phyloP scores from a whole-genome alignment of 2,329 filamentous ascomycete genomes.

The Alternaria infectoria region DNA sequence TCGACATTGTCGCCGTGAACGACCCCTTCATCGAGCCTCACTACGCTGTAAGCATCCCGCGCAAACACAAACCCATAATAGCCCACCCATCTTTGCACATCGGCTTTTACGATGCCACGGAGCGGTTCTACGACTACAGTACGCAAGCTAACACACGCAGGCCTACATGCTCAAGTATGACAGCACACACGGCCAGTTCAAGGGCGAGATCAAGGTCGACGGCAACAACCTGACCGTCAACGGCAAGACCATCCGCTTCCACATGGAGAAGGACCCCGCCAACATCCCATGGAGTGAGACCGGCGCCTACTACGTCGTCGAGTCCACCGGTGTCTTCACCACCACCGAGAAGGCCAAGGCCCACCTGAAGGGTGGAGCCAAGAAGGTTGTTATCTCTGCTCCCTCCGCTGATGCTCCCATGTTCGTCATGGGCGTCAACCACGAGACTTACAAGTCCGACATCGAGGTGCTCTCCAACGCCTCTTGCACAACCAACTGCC shows the following conservation, averaged over 20 bases:
- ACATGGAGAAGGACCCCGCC: slow-evolving; percentile 87
- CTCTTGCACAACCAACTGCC: slow-evolving; percentile 99
- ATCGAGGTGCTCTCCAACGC: slow-evolving; percentile 97
- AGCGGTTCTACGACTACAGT: not conserved
- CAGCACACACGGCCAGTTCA: slow-evolving; percentile 95
- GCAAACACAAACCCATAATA: not conserved
- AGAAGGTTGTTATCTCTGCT: slow-evolving; percentile 88
- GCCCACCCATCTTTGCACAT: not conserved
- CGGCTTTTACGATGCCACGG: not conserved
- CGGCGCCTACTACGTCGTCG: slow-evolving; percentile 91
- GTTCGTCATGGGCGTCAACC: slow-evolving; percentile 99
- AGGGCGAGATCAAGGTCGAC: slow-evolving; percentile 81
- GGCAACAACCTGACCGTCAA: slow-evolving; percentile 82
- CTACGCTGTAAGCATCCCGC: slow-evolving; percentile 81
- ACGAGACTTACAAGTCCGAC: slow-evolving; percentile 89
- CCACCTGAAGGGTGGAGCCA: slow-evolving; percentile 95
- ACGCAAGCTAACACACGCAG: slow-evolving; percentile 57
- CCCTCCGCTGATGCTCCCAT: slow-evolving; percentile 96
- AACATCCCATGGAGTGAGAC: slow-evolving; percentile 89
- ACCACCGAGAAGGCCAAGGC: slow-evolving; percentile 93
- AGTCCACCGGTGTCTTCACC: slow-evolving; percentile 99
- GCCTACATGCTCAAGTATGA: slow-evolving; percentile 99
- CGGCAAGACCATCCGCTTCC: slow-evolving; percentile 95
- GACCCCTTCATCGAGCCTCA: slow-evolving; percentile 98
- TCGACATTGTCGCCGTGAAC: slow-evolving; percentile 96